Base-by-base conservation (phyloP, 176 grass and related monocot genomes). In the Musa beccarii region DNA sequence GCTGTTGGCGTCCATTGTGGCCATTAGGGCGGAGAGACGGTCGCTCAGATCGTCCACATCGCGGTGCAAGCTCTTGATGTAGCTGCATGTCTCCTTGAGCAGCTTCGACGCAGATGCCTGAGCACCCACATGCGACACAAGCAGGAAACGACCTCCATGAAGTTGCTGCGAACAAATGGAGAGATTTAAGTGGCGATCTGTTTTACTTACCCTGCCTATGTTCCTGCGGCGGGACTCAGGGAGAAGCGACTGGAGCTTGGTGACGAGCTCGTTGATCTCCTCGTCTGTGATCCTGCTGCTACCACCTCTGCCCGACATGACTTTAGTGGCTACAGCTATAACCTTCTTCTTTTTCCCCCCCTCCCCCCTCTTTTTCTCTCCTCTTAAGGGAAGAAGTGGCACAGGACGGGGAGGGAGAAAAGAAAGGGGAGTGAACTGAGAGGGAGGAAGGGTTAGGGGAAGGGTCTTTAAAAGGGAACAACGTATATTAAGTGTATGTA, bases 221-320 rank as follows among this genome's bases (percentile, higher is more conserved):
- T 59, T 86, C 79, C 85, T 75, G 69, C 92, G 89, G 16, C 89
- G 87, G 22, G 82, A 87, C 70, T 88, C 89, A 1, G 92, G 92
- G 34, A 96, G 87, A 1, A 96, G 83, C 2, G 85, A 79, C 75
- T 96, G 92, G 49, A 96, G 83, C 82, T 96, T 96, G 68, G 87
- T 86, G 82, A 96, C 86, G 83, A 96, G 89, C 83, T 96, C 92
- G 79, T 82, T 96, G 81, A 96, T 96, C 92, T 96, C 92, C 25
- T 87, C 92, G 68, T 96, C 92, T 75, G 85, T 87, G 83, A 96
- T 96, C 69, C 87, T 85, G 53, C 84, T 43, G 4, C 34, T 43
- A 43, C 34, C 82, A n/a, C 85, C 86, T 50, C 89, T 61, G 76
- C 72, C 78, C 65, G 92, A 91, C 92, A 83, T 89, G 15, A n/a